Conservation (phyloP, 2,329 filamentous ascomycete genomes). For the Aspergillus thermomutatus region DNA sequence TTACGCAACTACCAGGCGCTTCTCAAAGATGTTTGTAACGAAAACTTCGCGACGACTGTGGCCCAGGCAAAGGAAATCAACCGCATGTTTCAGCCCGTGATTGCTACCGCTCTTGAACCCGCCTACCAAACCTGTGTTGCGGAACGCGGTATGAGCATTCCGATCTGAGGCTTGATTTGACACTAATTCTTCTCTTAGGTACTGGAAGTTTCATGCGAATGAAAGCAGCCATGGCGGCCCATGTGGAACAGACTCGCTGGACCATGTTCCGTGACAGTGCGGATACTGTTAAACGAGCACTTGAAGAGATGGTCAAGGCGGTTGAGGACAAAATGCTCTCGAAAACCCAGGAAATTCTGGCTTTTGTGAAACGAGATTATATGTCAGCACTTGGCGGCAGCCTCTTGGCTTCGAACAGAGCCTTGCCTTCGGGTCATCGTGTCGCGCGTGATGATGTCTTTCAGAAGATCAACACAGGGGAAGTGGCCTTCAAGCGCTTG, state of each 20-base stretch:
- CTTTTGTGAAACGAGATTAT: not conserved
- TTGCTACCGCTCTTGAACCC: not conserved
- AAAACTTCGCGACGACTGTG: not conserved
- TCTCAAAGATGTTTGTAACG: not conserved
- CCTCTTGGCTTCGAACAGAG: not conserved
- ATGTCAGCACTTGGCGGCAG: not conserved
- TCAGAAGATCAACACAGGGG: not conserved
- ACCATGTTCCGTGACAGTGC: not conserved
- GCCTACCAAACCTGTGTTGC: not conserved
- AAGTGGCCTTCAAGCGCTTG: not conserved
- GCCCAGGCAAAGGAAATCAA: not conserved
- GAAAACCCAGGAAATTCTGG: not conserved
- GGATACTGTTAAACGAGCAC: not conserved
- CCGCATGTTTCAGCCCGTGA: not conserved
- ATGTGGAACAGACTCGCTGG: not conserved
- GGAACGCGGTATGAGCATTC: not conserved
- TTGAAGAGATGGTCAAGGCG: not conserved
- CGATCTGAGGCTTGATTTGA: not conserved
- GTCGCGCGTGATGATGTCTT: not conserved
- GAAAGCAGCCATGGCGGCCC: not conserved
- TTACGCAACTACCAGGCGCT: not conserved
- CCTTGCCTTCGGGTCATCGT: not conserved
- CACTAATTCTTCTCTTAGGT: not conserved
- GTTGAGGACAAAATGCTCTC: not conserved
- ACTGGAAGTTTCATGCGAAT: not conserved